A percentile compares a stretch with the other conserved stretches of the same genome.
phyloP scores from a whole-genome alignment of 768 basidiomycete species.

The Russula griseocarnosa region DNA sequence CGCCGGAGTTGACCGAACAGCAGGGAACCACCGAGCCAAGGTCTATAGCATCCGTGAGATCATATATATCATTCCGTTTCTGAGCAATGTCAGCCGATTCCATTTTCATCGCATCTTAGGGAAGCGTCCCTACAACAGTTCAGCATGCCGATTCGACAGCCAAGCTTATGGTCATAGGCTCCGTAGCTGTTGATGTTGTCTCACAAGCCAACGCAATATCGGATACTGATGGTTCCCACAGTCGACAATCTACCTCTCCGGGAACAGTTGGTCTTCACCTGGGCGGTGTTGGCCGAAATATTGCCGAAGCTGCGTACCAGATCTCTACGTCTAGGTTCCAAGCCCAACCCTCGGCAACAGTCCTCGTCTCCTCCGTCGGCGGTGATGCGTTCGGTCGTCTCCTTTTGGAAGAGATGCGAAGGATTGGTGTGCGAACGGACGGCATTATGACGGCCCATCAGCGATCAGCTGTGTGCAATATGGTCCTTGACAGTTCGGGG shows the following conservation, averaged over 20 bases:
- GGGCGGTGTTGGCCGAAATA: slow-evolving; percentile 93
- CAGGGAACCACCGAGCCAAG: background rate
- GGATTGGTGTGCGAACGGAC: slow-evolving; percentile 76
- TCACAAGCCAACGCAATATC: slow-evolving; percentile 42
- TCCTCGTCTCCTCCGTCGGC: slow-evolving; percentile 76
- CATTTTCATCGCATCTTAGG: slow-evolving; percentile 5
- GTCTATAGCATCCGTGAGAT: slow-evolving; percentile 18
- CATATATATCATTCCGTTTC: background rate
- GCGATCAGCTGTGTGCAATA: slow-evolving; percentile 79
- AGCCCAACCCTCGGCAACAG: slow-evolving; percentile 35
- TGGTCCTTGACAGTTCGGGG: slow-evolving; percentile 71
- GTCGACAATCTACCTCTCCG: slow-evolving; percentile 71
- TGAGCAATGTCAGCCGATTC: slow-evolving; percentile 1
- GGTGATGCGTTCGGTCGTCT: slow-evolving; percentile 72
- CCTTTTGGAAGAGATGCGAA: slow-evolving; percentile 51
- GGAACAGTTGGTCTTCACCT: slow-evolving; percentile 68
- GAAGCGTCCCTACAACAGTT: background rate
- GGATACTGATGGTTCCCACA: slow-evolving; percentile 34
- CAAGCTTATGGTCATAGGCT: slow-evolving; percentile 72
- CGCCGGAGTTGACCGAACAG: slow-evolving; percentile 44
- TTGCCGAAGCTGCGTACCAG: slow-evolving; percentile 85
- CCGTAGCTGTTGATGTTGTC: slow-evolving; percentile 86
- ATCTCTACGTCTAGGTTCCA: slow-evolving; percentile 40
- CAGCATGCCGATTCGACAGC: slow-evolving; percentile 31
- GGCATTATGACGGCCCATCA: slow-evolving; percentile 52